These are phyloP conservation scores for Moniliella sp. DNA, from an alignment of 1,284 basidiomycete genomes.

Conservation along the genomic window DNA sequence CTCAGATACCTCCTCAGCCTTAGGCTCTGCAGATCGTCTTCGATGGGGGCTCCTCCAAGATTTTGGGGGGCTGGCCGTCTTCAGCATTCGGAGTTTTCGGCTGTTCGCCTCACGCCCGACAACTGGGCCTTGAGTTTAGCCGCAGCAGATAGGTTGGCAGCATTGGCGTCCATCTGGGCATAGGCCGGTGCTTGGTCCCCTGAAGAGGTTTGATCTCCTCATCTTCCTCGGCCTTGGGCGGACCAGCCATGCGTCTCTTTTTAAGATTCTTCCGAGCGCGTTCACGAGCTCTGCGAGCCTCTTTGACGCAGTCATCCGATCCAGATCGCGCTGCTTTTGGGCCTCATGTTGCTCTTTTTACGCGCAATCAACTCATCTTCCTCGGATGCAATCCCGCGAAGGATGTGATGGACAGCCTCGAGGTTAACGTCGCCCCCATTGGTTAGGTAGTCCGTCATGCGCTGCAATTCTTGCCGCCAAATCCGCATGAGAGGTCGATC, in stretches of 20 bases:
- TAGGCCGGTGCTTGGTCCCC: too few relatives aligned
- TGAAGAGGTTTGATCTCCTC: too few relatives aligned
- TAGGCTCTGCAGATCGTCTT: conserved; percentile 2
- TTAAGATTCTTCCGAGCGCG: conserved; percentile 33
- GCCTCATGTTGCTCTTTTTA: conserved; percentile 73
- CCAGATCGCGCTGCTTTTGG: conserved; percentile 63
- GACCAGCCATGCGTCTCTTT: background rate
- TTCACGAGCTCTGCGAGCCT: too few relatives aligned
- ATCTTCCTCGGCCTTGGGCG: background rate
- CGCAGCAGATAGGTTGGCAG: conserved; percentile 81
- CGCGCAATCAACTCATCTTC: conserved; percentile 89
- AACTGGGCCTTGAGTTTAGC: conserved; percentile 79
- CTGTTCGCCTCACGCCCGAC: too few relatives aligned
- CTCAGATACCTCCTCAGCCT: background rate
- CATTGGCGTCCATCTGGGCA: too few relatives aligned
- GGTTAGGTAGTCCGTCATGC: conserved; percentile 90
- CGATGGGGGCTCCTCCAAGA: background rate
- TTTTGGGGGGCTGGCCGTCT: too few relatives aligned
- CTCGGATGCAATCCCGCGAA: conserved; percentile 70
- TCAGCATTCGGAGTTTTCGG: too few relatives aligned
- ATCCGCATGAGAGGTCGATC: conserved; percentile 83
- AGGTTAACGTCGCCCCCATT: conserved; percentile 78
- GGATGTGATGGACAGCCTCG: conserved; percentile 66
- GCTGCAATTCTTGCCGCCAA: conserved; percentile 73
- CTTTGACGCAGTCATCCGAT: too few relatives aligned